These are phyloP conservation scores for Asterionellopsis glacialis DNA, from an alignment of 108 stramenopile species.

Conservation along the genomic window DNA sequence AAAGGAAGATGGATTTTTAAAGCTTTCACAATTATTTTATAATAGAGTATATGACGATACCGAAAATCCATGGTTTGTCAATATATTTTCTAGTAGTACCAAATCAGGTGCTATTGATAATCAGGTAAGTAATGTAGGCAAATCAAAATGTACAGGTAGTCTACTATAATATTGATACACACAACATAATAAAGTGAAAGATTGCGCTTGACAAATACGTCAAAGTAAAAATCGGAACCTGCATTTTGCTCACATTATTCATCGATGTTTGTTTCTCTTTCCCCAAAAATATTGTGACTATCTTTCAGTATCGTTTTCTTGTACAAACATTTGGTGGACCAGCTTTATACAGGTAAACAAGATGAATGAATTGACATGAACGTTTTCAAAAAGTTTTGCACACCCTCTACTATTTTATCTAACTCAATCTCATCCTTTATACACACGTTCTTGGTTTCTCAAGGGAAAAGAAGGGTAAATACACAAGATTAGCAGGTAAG, in stretches of 20 bases:
- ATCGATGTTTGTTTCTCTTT: not conserved
- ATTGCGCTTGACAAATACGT: too few relatives aligned
- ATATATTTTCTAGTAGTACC: slow-evolving; percentile 71
- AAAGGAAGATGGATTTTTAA: slow-evolving; percentile 34
- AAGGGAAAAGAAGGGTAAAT: slow-evolving; percentile 70
- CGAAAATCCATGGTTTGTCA: slow-evolving; percentile 58
- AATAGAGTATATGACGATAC: slow-evolving; percentile 59
- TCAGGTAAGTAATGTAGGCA: slow-evolving; percentile 25
- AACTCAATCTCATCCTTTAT: not conserved
- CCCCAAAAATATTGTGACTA: too few relatives aligned
- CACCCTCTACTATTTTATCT: not conserved
- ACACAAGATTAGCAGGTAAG: slow-evolving; percentile 40
- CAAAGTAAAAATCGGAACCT: too few relatives aligned
- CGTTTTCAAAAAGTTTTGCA: not conserved
- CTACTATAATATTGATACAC: too few relatives aligned
- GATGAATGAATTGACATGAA: not conserved
- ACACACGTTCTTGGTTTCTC: not conserved
- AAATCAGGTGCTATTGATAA: slow-evolving; percentile 76
- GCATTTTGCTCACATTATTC: too few relatives aligned
- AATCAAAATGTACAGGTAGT: not conserved
- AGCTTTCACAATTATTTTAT: slow-evolving; percentile 59
- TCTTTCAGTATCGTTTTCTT: slow-evolving; percentile 55
- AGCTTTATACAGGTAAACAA: slow-evolving; percentile 43
- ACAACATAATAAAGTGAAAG: too few relatives aligned
- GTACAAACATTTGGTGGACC: slow-evolving; percentile 79